Evolutionary conservation across 768 basidiomycete genomes (phyloP).

Genomic region (Leccinum subgranulosum): DNA sequence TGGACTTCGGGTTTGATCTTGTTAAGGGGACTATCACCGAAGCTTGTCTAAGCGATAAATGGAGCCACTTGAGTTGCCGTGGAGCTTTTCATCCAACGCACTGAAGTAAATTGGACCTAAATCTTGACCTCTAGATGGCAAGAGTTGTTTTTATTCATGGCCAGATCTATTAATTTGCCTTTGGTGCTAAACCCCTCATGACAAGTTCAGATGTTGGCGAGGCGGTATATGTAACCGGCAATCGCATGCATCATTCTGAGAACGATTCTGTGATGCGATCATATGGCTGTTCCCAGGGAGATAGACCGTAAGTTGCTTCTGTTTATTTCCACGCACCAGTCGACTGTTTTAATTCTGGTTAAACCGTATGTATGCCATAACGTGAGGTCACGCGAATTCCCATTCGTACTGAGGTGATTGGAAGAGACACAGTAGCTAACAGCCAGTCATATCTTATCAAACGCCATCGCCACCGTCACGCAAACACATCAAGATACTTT

Average conservation of each 20-base stretch:
- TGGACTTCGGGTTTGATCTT: background rate
- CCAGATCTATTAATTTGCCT: background rate
- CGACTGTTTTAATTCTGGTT: background rate
- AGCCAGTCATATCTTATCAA: background rate
- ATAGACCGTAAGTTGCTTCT: slow-evolving; percentile 20
- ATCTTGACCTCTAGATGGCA: background rate
- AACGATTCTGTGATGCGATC: slow-evolving; percentile 9
- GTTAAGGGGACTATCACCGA: background rate
- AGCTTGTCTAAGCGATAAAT: slow-evolving; percentile 4
- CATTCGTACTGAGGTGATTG: background rate
- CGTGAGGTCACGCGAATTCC: background rate
- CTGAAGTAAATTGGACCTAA: background rate
- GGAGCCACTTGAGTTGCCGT: background rate
- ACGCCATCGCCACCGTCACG: background rate
- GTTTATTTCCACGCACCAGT: slow-evolving; percentile 10
- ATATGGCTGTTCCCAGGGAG: slow-evolving; percentile 19
- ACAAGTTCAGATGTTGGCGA: slow-evolving; percentile 6
- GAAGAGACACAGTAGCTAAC: background rate
- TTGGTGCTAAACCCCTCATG: background rate
- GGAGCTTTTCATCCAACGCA: no score
- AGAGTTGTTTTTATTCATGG: background rate
- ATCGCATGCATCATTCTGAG: slow-evolving; percentile 19
- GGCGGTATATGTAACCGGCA: slow-evolving; percentile 7
- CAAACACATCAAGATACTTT: background rate
- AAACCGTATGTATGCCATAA: background rate